These are phyloP conservation scores for Erysimum cheiranthoides DNA, from an alignment of 345 rosid genomes.

Conservation along the genomic window DNA sequence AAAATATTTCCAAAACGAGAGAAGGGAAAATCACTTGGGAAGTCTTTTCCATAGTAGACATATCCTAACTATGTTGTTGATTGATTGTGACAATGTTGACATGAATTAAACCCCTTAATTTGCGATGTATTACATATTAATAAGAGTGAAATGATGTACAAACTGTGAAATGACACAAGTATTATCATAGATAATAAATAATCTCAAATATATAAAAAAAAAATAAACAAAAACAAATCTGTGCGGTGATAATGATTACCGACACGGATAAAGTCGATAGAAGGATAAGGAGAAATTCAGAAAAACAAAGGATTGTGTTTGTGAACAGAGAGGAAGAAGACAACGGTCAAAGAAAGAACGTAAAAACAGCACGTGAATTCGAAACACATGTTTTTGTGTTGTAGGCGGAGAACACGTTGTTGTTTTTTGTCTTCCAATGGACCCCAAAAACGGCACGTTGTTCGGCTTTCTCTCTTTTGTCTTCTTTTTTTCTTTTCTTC, in stretches of 20 bases:
- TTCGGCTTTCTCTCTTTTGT: constrained; percentile 31
- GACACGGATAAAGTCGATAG: constrained; percentile 33
- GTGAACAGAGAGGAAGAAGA: constrained; percentile 45
- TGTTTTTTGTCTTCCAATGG: constrained; percentile 26
- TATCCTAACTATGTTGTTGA: constrained; percentile 15
- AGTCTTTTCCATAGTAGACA: neutral
- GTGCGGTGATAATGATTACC: constrained; percentile 39
- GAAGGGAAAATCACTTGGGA: neutral
- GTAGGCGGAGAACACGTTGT: constrained; percentile 40
- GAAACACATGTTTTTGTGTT: constrained; percentile 41
- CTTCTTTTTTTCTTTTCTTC: neutral
- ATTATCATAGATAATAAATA: neutral
- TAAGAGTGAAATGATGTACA: neutral
- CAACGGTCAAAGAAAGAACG: constrained; percentile 38
- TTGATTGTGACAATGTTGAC: constrained; percentile 1
- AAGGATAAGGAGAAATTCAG: constrained; percentile 25
- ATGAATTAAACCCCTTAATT: neutral
- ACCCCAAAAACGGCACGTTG: constrained; percentile 44
- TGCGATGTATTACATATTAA: neutral
- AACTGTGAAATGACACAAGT: neutral
- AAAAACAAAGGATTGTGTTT: constrained; percentile 32
- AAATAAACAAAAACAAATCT: neutral
- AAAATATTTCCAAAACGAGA: too few species aligned
- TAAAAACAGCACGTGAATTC: constrained; percentile 36
- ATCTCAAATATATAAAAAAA: too few species aligned